Conservation (phyloP, 2,329 filamentous ascomycete species). For the Botrytis medusae region DNA sequence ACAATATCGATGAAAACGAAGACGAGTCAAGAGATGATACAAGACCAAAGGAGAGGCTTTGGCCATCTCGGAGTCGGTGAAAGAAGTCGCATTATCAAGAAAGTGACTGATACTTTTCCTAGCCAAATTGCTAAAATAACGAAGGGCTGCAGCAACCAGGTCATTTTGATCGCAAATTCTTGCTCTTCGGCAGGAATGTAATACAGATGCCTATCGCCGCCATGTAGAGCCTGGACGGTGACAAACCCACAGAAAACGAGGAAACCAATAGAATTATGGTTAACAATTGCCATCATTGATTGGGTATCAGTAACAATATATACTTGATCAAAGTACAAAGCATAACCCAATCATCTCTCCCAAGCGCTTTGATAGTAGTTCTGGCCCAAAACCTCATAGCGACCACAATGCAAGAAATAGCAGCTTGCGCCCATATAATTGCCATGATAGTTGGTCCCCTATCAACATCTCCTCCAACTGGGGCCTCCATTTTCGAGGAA, state of each 20-base stretch:
- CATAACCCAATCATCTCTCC: slow-evolving; percentile 2
- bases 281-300: background rate
- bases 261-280: background rate
- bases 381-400: background rate
- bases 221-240: background rate
- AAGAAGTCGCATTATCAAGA: background rate
- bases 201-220: background rate
- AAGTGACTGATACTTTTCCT: background rate
- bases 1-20: background rate
- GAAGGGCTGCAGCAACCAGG: background rate
- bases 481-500: background rate
- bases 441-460: background rate
- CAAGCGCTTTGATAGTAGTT: background rate
- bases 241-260: slow-evolving; percentile 1
- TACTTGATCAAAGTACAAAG: slow-evolving; percentile 7
- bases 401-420: background rate
- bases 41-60: background rate
- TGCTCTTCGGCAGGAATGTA: background rate
- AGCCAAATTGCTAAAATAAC: background rate
- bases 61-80: background rate
- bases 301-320: background rate
- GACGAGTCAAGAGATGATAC: background rate
- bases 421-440: background rate
- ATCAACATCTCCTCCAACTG: background rate
- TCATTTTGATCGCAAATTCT: background rate